Evolutionary conservation across 2,329 filamentous ascomycete genomes (phyloP), one percentile per base, ranked within the genome.

Genomic region (Ceratocystis lukuohia): DNA sequence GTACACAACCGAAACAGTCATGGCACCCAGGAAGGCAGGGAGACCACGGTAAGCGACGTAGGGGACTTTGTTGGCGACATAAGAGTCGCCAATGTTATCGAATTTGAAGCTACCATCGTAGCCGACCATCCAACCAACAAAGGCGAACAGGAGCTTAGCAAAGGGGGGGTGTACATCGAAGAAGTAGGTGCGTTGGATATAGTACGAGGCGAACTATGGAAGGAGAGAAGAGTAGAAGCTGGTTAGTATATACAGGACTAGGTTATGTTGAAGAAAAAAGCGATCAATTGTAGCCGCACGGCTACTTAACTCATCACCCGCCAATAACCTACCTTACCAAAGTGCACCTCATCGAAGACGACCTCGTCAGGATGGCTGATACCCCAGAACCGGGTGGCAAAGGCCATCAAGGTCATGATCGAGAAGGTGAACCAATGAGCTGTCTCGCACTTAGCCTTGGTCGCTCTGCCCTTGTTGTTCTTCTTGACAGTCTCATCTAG

Each of bases 151-250:
- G 68, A 99, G 91, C 81, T 99, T 99, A 77, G 90, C 94, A 72
- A 99, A 95, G 17, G 94, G 94, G 71, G 94, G 94, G 76, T 99
- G 94, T 66, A 99, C 94, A 79, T 99, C 94, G 85, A 99, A 99
- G 82, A 99, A 99, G 80, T 97, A 99, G 69, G 91, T 96, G 72
- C 91, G 88, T 79, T 96, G 88, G 72, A 99, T 87, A 76, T 99
- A 99, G 74, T 85, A 88, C 8, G 85, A 88, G 66, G 85, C 85
- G 73, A 88, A 88, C 85, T 88, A 71, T n/a, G 57, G 30, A 61
- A 8, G 25, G 20, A 17, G 59, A 41, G 48, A 25, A 53, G 15
- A 17, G 61, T 48, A 28, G 3, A 28, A 8, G 37, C 8, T 71
- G 28, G 67, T 25, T 3, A 70, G 61, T 6, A 48, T 64, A 8